phyloP scores from a whole-genome alignment of 192 early-diverging fungal species.

The Podila horticola region DNA sequence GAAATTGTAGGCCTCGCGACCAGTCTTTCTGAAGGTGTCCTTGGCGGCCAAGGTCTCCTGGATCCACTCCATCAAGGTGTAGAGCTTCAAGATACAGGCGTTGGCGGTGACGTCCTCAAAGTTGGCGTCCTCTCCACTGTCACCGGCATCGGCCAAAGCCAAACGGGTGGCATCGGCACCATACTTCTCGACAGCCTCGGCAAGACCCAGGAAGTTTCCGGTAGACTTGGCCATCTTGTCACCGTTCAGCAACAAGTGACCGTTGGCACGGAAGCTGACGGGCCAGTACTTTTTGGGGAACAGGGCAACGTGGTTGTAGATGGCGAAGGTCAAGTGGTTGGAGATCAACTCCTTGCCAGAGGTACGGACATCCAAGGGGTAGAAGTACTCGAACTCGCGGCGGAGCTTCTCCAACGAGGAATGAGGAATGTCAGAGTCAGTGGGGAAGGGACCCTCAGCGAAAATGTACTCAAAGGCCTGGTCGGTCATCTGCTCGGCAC shows the following conservation, averaged over 20 bases:
- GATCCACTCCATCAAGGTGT: conserved; percentile 91
- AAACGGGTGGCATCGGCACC: conserved; percentile 97
- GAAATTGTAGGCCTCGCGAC: conserved; percentile 68
- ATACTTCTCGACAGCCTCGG: conserved; percentile 82
- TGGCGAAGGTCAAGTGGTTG: conserved; percentile 97
- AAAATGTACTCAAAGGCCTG: conserved; percentile 95
- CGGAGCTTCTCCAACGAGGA: conserved; percentile 80
- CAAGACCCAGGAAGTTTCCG: conserved; percentile 93
- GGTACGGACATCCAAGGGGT: conserved; percentile 95
- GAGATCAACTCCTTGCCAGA: conserved; percentile 97
- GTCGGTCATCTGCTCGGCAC: conserved; percentile 89
- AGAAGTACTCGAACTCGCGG: conserved; percentile 97
- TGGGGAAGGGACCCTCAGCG: conserved; percentile 68
- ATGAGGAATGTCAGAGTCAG: conserved; percentile 68
- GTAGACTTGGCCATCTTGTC: conserved; percentile 99
- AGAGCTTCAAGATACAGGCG: conserved; percentile 92
- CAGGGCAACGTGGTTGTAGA: conserved; percentile 96
- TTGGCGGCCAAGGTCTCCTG: conserved; percentile 73
- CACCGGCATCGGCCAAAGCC: conserved; percentile 96
- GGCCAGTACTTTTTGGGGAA: conserved; percentile 96
- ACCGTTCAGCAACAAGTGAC: conserved; percentile 93
- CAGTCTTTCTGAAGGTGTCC: conserved; percentile 54
- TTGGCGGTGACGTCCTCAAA: conserved; percentile 96
- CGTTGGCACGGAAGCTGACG: conserved; percentile 85
- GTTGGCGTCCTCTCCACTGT: conserved; percentile 97